Percentiles rank a stretch among this genome's conserved stretches.
Conservation (phyloP, 2,329 filamentous ascomycete genomes). For the Sclerotinia borealis region DNA sequence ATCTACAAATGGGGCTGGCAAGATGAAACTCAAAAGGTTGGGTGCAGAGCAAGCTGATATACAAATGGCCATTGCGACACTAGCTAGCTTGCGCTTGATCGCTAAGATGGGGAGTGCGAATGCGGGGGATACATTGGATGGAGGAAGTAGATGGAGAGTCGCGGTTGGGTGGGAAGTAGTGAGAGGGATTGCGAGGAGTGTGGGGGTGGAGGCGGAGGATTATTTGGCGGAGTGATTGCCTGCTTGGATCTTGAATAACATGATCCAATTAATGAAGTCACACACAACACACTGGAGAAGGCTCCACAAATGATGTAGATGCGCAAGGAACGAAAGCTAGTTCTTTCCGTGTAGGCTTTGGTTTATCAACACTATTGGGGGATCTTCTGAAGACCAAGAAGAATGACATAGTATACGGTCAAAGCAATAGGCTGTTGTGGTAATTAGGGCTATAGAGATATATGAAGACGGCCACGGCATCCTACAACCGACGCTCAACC, state of each 20-base stretch:
- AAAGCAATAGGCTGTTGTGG: background rate
- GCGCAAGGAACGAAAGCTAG: background rate
- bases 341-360: background rate
- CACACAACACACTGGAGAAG: background rate
- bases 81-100: slow-evolving; percentile 64
- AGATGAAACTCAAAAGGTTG: slow-evolving; percentile 13
- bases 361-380: no score
- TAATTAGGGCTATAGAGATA: background rate
- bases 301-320: background rate
- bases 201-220: slow-evolving; percentile 74
- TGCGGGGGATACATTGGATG: slow-evolving; percentile 60
- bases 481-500: background rate
- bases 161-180: slow-evolving; percentile 76
- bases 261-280: background rate
- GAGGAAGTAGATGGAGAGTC: slow-evolving; percentile 68
- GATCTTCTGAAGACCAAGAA: no score
- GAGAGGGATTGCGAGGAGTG: slow-evolving; percentile 60
- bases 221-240: slow-evolving; percentile 57
- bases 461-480: background rate
- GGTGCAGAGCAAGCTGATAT: slow-evolving; percentile 43
- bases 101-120: slow-evolving; percentile 51
- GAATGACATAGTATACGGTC: background rate
- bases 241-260: background rate
- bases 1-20: background rate
- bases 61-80: slow-evolving; percentile 62